Conservation (phyloP, 2,329 filamentous ascomycete species). For the Xylariaceae sp. region DNA sequence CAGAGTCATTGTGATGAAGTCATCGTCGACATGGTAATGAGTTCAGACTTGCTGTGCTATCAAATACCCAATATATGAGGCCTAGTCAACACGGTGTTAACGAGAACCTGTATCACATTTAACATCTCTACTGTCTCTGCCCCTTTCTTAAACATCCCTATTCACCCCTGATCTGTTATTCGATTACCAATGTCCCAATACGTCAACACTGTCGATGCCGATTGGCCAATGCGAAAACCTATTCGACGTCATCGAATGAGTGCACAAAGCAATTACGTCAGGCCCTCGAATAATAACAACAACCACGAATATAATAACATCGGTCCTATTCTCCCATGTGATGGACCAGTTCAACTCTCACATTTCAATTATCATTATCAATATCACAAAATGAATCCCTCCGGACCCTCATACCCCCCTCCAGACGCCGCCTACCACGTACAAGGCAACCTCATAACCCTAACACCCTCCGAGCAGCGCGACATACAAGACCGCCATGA, state of each 20-base stretch:
- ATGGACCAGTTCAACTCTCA: background rate
- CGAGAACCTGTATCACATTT: too few species aligned
- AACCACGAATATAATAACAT: background rate
- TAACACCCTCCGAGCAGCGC: conserved; percentile 25
- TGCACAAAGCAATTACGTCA: background rate
- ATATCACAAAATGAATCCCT: conserved; percentile 25
- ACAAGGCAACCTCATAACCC: conserved; percentile 26
- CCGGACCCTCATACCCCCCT: conserved; percentile 27
- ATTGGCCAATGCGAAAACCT: background rate
- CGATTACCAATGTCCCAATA: too few species aligned
- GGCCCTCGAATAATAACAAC: background rate
- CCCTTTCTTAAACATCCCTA: too few species aligned
- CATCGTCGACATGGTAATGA: too few species aligned
- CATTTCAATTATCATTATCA: background rate
- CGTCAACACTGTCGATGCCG: background rate
- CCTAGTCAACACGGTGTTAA: too few species aligned
- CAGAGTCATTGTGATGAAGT: too few species aligned
- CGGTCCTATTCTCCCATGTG: background rate
- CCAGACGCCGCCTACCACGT: conserved; percentile 25
- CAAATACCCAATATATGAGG: too few species aligned
- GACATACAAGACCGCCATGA: conserved; percentile 14
- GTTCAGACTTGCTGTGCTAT: too few species aligned
- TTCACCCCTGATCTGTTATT: too few species aligned
- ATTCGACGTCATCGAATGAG: background rate
- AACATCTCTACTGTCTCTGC: too few species aligned